These are phyloP conservation scores for Microthyrium microscopicum DNA, from an alignment of 2,329 filamentous ascomycete genomes.

Conservation along the genomic window DNA sequence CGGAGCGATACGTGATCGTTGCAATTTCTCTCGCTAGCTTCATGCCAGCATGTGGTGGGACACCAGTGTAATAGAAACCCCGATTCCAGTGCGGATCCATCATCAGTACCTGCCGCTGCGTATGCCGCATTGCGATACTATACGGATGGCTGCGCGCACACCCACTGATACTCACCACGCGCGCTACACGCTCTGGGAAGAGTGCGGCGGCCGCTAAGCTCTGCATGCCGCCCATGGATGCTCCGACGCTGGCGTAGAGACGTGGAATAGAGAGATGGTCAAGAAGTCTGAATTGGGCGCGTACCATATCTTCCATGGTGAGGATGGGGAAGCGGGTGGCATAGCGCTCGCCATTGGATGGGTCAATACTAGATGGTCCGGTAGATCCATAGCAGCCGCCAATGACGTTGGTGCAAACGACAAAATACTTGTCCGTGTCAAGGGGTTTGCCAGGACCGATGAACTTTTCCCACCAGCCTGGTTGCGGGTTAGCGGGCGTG, in stretches of 20 bases:
- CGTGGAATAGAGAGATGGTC: constrained; percentile 60
- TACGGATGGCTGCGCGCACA: constrained; percentile 93
- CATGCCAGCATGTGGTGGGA: constrained; percentile 92
- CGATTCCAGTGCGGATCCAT: constrained; percentile 97
- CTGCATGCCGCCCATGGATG: constrained; percentile 98
- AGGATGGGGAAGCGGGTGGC: constrained; percentile 91
- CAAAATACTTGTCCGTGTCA: constrained; percentile 79
- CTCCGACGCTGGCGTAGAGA: constrained; percentile 83
- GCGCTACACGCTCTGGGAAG: constrained; percentile 65
- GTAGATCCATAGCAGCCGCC: constrained; percentile 94
- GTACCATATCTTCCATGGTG: constrained; percentile 94
- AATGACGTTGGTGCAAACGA: constrained; percentile 93
- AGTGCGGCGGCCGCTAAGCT: constrained; percentile 73
- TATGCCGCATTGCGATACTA: constrained; percentile 96
- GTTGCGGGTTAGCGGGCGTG: constrained; percentile 68
- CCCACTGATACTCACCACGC: constrained; percentile 77
- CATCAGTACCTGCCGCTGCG: constrained; percentile 94
- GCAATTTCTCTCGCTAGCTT: constrained; percentile 95
- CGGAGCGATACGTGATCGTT: constrained; percentile 90
- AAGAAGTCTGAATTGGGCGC: constrained; percentile 80
- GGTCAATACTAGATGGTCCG: constrained; percentile 74
- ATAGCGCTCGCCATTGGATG: constrained; percentile 72
- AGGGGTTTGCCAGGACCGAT: constrained; percentile 75
- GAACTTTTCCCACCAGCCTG: constrained; percentile 98
- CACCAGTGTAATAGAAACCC: constrained; percentile 65